A percentile compares a stretch with the other conserved stretches of the same genome.
Conservation (phyloP, 108 stramenopile genomes). For the Cyclotella sp. region DNA sequence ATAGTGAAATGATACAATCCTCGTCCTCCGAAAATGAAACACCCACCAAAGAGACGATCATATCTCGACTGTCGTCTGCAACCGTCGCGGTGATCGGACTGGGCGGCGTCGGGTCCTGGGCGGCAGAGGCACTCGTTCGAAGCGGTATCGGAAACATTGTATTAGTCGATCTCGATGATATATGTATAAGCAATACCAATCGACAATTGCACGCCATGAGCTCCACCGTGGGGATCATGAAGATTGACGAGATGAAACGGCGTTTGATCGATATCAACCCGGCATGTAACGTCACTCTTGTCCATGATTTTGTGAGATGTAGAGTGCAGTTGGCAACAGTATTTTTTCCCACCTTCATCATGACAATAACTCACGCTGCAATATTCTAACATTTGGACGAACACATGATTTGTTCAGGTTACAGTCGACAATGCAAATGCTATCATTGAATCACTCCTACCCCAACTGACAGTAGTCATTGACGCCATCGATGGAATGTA, state of each 20-base stretch:
- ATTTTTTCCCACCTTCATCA: neutral
- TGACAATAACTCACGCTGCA: neutral
- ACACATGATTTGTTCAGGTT: neutral
- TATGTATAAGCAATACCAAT: constrained; percentile 87
- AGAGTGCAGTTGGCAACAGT: neutral
- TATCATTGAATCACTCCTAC: constrained; percentile 49
- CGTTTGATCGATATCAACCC: constrained; percentile 79
- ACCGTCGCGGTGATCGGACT: constrained; percentile 79
- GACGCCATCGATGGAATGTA: constrained; percentile 82
- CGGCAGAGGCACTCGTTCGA: constrained; percentile 83
- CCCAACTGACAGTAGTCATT: constrained; percentile 58
- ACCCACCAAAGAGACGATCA: constrained; percentile 7
- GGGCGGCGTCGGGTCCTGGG: constrained; percentile 89
- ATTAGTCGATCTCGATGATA: constrained; percentile 84
- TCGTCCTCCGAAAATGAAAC: neutral
- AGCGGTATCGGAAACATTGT: constrained; percentile 80
- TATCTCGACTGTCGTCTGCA: constrained; percentile 56
- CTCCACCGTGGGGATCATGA: constrained; percentile 70
- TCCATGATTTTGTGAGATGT: constrained; percentile 71
- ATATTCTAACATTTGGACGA: no score
- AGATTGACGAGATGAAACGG: constrained; percentile 76
- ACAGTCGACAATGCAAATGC: constrained; percentile 70
- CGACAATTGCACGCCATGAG: constrained; percentile 81
- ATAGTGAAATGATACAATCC: neutral
- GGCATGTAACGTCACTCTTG: constrained; percentile 61